Conservation (phyloP, 1,284 basidiomycete genomes). For the Cryptococcus sp. region DNA sequence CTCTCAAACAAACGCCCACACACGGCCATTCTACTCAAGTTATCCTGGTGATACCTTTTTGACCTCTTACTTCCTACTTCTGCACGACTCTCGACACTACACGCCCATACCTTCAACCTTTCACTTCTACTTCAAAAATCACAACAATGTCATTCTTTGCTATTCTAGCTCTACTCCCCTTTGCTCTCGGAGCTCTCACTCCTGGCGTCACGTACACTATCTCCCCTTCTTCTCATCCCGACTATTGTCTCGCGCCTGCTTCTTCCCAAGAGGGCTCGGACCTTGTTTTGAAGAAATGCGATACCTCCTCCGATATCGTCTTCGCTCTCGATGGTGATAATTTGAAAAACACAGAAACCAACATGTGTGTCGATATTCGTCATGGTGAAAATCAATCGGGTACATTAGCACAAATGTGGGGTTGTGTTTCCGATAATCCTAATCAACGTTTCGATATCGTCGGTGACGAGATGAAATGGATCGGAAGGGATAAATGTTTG, state of each 20-base stretch:
- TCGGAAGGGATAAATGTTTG: conserved; percentile 20
- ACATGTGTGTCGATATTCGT: conserved; percentile 35
- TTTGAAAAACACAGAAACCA: conserved; percentile 23
- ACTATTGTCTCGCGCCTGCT: conserved; percentile 34
- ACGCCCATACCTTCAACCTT: background rate
- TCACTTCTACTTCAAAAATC: background rate
- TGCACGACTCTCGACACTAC: background rate
- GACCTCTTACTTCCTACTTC: no score
- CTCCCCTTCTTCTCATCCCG: conserved; percentile 25
- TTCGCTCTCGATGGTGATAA: conserved; percentile 15
- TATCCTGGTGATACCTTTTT: background rate
- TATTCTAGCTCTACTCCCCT: conserved; percentile 21
- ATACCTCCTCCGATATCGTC: conserved; percentile 6
- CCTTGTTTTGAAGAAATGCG: conserved; percentile 31
- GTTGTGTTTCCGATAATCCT: conserved; percentile 29
- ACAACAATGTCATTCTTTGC: conserved; percentile 6
- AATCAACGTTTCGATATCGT: conserved; percentile 33
- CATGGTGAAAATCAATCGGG: conserved; percentile 32
- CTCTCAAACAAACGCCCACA: background rate
- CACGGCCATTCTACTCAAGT: background rate
- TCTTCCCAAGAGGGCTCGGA: conserved; percentile 22
- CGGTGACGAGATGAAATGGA: conserved; percentile 28
- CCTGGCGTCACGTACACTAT: conserved; percentile 28
- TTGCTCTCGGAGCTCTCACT: conserved; percentile 12
- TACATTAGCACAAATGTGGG: conserved; percentile 37